Percentiles rank a stretch among this genome's conserved stretches.
Evolutionary conservation across 2,329 filamentous ascomycete species (phyloP).

Genomic region (Fusarium compactum): DNA sequence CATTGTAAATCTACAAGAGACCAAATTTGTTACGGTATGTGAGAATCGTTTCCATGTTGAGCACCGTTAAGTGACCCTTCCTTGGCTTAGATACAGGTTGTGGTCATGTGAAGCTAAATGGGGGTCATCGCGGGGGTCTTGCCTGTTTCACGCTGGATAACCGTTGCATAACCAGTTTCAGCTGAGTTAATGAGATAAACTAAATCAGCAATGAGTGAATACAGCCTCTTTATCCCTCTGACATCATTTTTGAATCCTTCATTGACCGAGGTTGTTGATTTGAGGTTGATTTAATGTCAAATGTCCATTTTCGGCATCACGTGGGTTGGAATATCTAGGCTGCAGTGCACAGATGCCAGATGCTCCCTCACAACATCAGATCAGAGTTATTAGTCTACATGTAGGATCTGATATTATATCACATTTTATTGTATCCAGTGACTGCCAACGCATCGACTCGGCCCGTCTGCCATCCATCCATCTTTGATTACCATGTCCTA

Average conservation of each 20-base stretch:
- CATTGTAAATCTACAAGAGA: not conserved
- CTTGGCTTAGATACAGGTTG: not conserved
- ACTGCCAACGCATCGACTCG: conserved; percentile 31
- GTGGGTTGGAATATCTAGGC: conserved; percentile 15
- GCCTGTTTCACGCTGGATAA: not conserved
- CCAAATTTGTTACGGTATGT: not conserved
- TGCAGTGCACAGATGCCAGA: not conserved
- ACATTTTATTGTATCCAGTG: conserved; percentile 20
- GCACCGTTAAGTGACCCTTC: conserved; percentile 16
- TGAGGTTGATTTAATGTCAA: conserved; percentile 2
- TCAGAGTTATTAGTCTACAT: not conserved
- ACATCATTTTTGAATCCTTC: conserved; percentile 27
- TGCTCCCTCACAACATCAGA: not conserved
- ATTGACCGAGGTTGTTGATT: conserved; percentile 12
- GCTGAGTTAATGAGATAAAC: not conserved
- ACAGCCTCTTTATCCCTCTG: not conserved
- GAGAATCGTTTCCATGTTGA: conserved; percentile 2
- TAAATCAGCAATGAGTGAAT: not conserved
- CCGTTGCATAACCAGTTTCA: conserved; percentile 20
- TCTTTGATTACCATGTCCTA: not conserved
- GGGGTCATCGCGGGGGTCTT: not conserved
- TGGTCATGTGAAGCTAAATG: conserved; percentile 15
- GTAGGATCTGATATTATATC: conserved; percentile 19
- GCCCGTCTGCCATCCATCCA: conserved; percentile 23
- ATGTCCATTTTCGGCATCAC: conserved; percentile 24